Base-by-base conservation (phyloP, 176 grass and related monocot species). In the Aegilops tauschii region DNA sequence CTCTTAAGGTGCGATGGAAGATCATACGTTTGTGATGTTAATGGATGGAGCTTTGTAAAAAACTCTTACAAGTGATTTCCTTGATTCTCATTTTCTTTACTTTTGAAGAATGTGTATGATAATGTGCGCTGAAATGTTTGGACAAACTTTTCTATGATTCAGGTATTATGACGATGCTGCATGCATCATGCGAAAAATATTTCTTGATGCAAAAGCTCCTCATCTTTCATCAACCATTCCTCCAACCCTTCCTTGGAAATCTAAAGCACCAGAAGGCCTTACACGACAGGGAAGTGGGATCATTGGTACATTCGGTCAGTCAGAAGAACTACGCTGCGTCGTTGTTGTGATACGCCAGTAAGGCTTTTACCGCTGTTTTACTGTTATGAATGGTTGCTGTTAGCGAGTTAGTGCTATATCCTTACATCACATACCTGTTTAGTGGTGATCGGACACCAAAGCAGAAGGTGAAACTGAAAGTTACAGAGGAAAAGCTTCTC, bases 131-230 rank as follows among this genome's bases (percentile, higher is more conserved):
- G 65, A 81, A 69, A 77, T 1, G 8, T 18, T 71, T 88, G 63
- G 18, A 70, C 8, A 63, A 85, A 77, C 12, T 9, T 36, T 85
- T 79, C 61, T 64, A 9, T 84, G 11, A 80, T 77, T 20, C 77
- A 98, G 97, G 90, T 98, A 98, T 83, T 94, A 98, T 86, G 97
- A 98, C 69, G 97, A 98, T 77, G 93, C 97, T 70, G 97, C 97
- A 62, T 98, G 97, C 85, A 93, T 98, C 73, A 90, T 98, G 87
- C 90, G 97, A 71, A 98, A 96, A 88, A 99, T 99, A 83, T 96
- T 99, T 96, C 93, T 99, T 61, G 97, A 99, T 86, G 97, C 93
- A 62, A 99, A 99, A 91, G 97, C 97, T 87, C 97, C 97, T 85
- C 97, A 99, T 84, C 92, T 94, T 86, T 99, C 97, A 8, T 93